A percentile compares a stretch with the other conserved stretches of the same genome.
These are phyloP conservation scores for Cyclotella atomus DNA, from an alignment of 108 stramenopile genomes.

Conservation along the genomic window DNA sequence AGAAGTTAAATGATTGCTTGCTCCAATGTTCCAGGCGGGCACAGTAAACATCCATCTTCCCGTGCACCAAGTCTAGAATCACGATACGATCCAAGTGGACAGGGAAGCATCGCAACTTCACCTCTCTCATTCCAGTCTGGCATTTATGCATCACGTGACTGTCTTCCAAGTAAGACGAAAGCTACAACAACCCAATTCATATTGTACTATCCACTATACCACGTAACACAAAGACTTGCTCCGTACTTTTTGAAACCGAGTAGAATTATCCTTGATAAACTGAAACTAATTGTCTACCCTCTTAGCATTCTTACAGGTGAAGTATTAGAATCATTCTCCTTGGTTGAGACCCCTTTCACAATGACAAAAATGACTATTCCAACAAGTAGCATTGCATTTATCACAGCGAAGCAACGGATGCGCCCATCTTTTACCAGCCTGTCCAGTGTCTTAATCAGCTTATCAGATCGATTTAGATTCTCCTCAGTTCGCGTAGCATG, in stretches of 20 bases:
- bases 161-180: no score
- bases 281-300: constrained; percentile 5
- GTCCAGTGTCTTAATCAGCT: neutral
- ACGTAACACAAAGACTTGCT: no score
- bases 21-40: neutral
- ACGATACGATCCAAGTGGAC: constrained; percentile 20
- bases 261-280: neutral
- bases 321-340: neutral
- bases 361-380: neutral
- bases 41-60: neutral
- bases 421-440: neutral
- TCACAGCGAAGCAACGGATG: neutral
- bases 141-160: neutral
- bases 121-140: constrained; percentile 19
- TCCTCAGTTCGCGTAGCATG: neutral
- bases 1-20: neutral
- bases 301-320: neutral
- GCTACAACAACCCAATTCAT: no score
- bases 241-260: neutral
- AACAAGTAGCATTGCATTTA: neutral
- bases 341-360: neutral
- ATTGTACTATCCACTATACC: no score
- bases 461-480: neutral
- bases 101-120: constrained; percentile 4
- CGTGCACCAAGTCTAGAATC: neutral